These are phyloP conservation scores for Sextonia rubra DNA, from an alignment of 164 flowering plant species.

Conservation along the genomic window DNA sequence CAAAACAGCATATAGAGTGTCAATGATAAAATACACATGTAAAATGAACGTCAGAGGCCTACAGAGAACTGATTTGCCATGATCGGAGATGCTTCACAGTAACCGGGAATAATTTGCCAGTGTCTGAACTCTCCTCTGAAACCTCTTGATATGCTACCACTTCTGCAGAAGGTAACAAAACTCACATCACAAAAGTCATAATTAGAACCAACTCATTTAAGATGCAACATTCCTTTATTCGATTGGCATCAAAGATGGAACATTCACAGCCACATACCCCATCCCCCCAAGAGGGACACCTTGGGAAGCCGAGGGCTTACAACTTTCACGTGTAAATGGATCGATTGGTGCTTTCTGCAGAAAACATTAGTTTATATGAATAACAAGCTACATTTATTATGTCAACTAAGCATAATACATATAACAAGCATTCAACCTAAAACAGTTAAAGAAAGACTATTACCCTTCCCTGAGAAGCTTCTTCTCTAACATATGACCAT, in stretches of 20 bases:
- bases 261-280: constrained; percentile 61
- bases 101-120: constrained; percentile 89
- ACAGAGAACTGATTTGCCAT: constrained; percentile 99
- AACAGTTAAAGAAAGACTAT: not conserved
- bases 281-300: constrained; percentile 99
- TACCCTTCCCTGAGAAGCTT: constrained; percentile 98
- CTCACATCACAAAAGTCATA: not conserved
- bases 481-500: constrained; percentile 93
- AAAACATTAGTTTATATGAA: not conserved
- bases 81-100: constrained; percentile 79
- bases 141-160: constrained; percentile 99
- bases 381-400: not conserved
- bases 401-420: not conserved
- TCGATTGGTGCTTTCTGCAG: constrained; percentile 96
- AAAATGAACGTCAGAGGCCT: constrained; percentile 27
- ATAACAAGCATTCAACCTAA: not conserved
- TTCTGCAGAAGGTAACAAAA: constrained; percentile 40
- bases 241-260: not conserved
- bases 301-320: constrained; percentile 97
- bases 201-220: not conserved
- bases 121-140: constrained; percentile 96
- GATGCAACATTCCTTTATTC: not conserved
- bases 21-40: not conserved
- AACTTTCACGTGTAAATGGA: constrained; percentile 84
- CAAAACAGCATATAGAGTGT: not conserved